These are phyloP conservation scores for Aschersonia sp. DNA, from an alignment of 2,329 filamentous ascomycete genomes.

Conservation along the genomic window DNA sequence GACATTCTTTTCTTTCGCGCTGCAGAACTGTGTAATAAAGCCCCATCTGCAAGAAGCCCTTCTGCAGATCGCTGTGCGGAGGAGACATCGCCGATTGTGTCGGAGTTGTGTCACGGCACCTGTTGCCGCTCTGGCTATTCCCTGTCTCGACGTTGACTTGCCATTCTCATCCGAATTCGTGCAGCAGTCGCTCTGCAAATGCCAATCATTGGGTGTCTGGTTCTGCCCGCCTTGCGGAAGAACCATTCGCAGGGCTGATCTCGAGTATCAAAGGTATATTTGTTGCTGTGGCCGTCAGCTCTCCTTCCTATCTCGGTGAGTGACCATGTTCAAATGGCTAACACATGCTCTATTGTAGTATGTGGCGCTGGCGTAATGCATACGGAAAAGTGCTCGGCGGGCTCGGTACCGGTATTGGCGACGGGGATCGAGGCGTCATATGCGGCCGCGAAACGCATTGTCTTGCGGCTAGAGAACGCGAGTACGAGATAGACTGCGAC, in stretches of 20 bases:
- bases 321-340: too few species aligned
- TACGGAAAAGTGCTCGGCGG: slow-evolving; percentile 72
- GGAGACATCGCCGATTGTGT: slow-evolving; percentile 73
- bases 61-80: slow-evolving; percentile 42
- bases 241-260: slow-evolving; percentile 45
- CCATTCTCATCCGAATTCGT: slow-evolving; percentile 39
- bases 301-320: too few species aligned
- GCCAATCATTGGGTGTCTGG: slow-evolving; percentile 51
- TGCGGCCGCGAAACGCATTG: slow-evolving; percentile 71
- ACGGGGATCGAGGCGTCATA: slow-evolving; percentile 75
- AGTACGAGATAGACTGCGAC: slow-evolving; percentile 76
- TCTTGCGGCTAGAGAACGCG: slow-evolving; percentile 60
- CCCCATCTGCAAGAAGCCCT: slow-evolving; percentile 42
- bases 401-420: slow-evolving; percentile 74
- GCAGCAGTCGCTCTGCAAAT: slow-evolving; percentile 39
- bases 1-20: not conserved
- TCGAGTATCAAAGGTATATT: slow-evolving; percentile 40
- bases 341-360: slow-evolving; percentile 23
- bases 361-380: slow-evolving; percentile 90
- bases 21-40: slow-evolving; percentile 81
- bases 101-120: slow-evolving; percentile 59
- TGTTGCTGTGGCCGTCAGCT: too few species aligned
- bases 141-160: slow-evolving; percentile 26
- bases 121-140: slow-evolving; percentile 37
- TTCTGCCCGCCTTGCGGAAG: slow-evolving; percentile 76